A percentile compares a stretch with the other conserved stretches of the same genome.
phyloP scores from a whole-genome alignment of 164 flowering plant genomes.

The Vitis amurensis region DNA sequence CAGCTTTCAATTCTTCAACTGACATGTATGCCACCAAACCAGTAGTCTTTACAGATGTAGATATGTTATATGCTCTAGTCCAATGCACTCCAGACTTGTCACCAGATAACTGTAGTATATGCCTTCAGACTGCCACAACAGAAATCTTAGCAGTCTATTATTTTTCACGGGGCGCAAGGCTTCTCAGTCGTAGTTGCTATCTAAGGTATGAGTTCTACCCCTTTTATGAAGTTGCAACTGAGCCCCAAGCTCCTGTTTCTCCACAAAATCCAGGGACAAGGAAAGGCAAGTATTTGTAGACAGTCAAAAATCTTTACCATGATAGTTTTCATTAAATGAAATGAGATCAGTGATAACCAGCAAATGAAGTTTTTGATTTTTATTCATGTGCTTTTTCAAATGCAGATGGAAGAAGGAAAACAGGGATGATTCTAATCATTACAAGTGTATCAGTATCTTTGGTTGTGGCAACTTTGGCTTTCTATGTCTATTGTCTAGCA shows the following conservation, averaged over 20 bases:
- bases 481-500: neutral
- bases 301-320: neutral
- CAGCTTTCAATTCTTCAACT: constrained; percentile 18
- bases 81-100: constrained; percentile 43
- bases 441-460: constrained; percentile 2
- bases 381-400: neutral
- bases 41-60: neutral
- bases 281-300: neutral
- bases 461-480: constrained; percentile 3
- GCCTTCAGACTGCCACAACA: constrained; percentile 20
- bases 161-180: constrained; percentile 31
- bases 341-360: neutral
- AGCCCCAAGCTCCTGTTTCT: neutral
- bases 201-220: constrained; percentile 36
- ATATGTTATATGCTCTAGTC: constrained; percentile 32
- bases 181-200: constrained; percentile 29
- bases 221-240: constrained; percentile 14
- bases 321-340: neutral
- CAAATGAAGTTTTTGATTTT: neutral
- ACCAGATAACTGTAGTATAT: constrained; percentile 19
- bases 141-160: constrained; percentile 14
- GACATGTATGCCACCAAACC: constrained; percentile 25
- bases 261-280: neutral
- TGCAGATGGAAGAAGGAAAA: constrained; percentile 14
- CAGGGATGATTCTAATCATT: constrained; percentile 3